phyloP scores from a whole-genome alignment of 768 basidiomycete genomes.

The Pisolithus marmoratus region DNA sequence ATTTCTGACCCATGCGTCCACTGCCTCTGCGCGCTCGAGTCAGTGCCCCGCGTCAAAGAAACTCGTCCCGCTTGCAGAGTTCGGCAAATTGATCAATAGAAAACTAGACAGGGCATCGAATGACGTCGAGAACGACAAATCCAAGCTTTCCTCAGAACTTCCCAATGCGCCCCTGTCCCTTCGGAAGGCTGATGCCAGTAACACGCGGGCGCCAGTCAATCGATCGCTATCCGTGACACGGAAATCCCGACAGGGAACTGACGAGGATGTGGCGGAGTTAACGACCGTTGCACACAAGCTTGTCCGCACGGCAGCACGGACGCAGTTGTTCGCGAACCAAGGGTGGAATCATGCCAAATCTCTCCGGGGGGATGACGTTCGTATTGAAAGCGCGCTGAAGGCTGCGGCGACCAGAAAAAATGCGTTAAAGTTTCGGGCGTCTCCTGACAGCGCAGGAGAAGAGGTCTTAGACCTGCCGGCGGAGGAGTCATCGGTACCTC shows the following conservation, averaged over 20 bases:
- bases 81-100: background rate
- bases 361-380: conserved; percentile 36
- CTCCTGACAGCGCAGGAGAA: conserved; percentile 19
- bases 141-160: background rate
- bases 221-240: background rate
- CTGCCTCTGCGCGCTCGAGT: conserved; percentile 21
- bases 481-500: conserved; percentile 5
- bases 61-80: background rate
- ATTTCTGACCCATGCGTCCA: conserved; percentile 12
- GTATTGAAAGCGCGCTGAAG: conserved; percentile 23
- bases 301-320: conserved; percentile 29
- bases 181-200: background rate
- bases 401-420: conserved; percentile 7
- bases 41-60: background rate
- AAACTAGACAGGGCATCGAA: background rate
- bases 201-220: background rate
- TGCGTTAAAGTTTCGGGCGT: conserved; percentile 22
- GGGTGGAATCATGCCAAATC: conserved; percentile 35
- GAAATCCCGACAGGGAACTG: background rate
- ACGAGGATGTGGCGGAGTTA: conserved; percentile 7
- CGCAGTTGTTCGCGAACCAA: conserved; percentile 13
- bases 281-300: conserved; percentile 25
- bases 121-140: background rate
- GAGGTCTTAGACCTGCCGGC: conserved; percentile 9
- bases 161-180: background rate